Conservation (phyloP, 139 green algal species). For the Limnomonas spitsbergensis region DNA sequence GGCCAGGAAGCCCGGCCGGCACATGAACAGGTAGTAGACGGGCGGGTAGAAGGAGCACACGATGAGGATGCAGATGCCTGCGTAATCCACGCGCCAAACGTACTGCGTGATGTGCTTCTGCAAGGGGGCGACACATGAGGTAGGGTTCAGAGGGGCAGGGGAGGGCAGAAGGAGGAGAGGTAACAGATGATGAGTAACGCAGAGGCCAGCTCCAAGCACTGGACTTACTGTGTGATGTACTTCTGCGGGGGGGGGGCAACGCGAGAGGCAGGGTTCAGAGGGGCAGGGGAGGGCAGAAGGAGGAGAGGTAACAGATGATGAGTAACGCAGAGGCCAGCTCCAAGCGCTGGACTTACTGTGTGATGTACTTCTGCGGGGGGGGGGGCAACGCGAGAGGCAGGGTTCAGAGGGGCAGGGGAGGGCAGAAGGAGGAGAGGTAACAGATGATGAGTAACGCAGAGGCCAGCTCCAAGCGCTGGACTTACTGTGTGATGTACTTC, state of each 20-base stretch:
- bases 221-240: slow-evolving; percentile 66
- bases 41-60: slow-evolving; percentile 91
- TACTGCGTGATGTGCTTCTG: slow-evolving; percentile 54
- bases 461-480: slow-evolving; percentile 93
- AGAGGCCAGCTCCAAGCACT: slow-evolving; percentile 92
- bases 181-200: neutral
- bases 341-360: slow-evolving; percentile 74
- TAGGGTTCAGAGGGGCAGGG: neutral
- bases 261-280: neutral
- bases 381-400: neutral
- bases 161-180: too few relatives aligned
- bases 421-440: too few relatives aligned
- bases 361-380: slow-evolving; percentile 52
- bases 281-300: neutral
- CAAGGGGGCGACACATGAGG: neutral
- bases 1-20: slow-evolving; percentile 51
- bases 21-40: slow-evolving; percentile 94
- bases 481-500: slow-evolving; percentile 52
- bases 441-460: neutral
- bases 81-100: slow-evolving; percentile 92
- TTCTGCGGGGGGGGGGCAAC: slow-evolving; percentile 13
- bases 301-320: neutral
- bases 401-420: neutral
- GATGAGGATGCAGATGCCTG: slow-evolving; percentile 90
- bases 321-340: too few relatives aligned